These are phyloP conservation scores for Mallotus japonicus DNA, from an alignment of 441 rosid genomes.

Conservation along the genomic window DNA sequence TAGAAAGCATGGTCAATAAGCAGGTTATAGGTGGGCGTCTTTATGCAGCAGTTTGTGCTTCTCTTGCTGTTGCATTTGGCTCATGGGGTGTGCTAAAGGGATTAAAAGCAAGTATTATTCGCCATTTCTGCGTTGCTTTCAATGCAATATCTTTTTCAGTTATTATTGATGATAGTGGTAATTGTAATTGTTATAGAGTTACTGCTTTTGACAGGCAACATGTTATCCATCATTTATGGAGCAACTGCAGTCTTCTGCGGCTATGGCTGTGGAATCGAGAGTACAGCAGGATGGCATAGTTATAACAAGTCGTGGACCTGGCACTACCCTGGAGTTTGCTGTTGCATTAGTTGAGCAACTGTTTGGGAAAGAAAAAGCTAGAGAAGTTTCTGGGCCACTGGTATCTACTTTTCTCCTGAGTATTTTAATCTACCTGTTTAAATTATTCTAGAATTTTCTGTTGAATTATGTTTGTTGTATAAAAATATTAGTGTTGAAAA, in stretches of 20 bases:
- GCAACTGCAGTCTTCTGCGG: constrained; percentile 63
- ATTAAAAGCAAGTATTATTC: constrained; percentile 41
- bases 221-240: constrained; percentile 84
- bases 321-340: constrained; percentile 89
- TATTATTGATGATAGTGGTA: not conserved
- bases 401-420: constrained; percentile 30
- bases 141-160: not conserved
- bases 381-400: constrained; percentile 63
- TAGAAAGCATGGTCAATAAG: constrained; percentile 72
- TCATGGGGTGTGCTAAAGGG: constrained; percentile 89
- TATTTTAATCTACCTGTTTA: not conserved
- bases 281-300: constrained; percentile 74
- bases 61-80: constrained; percentile 85
- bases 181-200: not conserved
- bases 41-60: constrained; percentile 85
- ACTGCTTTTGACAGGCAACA: constrained; percentile 57
- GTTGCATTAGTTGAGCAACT: constrained; percentile 65
- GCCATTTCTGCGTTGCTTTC: not conserved
- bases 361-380: constrained; percentile 75
- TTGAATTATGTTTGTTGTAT: not conserved
- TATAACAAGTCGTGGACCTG: constrained; percentile 90
- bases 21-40: constrained; percentile 73
- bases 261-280: constrained; percentile 73
- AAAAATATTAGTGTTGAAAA: not conserved
- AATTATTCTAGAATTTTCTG: not conserved